A percentile compares a stretch with the other conserved stretches of the same genome.
Evolutionary conservation across 768 basidiomycete genomes (phyloP).

Genomic region (Rhizopogon sp.): DNA sequence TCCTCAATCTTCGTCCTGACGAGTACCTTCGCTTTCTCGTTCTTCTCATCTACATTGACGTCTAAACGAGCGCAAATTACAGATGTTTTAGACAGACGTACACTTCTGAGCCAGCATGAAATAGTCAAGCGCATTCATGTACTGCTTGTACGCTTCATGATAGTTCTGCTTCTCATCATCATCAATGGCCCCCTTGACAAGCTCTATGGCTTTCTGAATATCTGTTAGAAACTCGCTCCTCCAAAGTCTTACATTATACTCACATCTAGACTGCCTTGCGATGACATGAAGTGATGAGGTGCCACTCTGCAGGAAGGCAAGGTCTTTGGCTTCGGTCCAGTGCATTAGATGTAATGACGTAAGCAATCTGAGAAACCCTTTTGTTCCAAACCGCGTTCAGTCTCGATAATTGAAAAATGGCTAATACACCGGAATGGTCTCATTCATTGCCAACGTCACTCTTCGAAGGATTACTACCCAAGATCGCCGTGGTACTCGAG

Average conservation of each 20-base stretch:
- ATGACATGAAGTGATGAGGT: constrained; percentile 30
- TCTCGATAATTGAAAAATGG: not conserved
- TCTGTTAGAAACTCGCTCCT: constrained; percentile 11
- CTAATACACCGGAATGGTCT: not conserved
- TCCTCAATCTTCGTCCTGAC: constrained; percentile 88
- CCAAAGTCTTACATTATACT: constrained; percentile 8
- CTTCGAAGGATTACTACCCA: constrained; percentile 54
- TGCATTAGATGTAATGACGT: not conserved
- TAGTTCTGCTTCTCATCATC: constrained; percentile 93
- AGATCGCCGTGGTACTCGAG: constrained; percentile 57
- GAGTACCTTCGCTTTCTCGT: constrained; percentile 82
- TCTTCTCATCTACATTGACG: constrained; percentile 64
- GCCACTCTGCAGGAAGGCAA: not conserved
- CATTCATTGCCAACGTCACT: constrained; percentile 35
- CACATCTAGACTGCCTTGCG: constrained; percentile 44
- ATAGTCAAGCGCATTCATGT: constrained; percentile 94
- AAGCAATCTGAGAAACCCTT: not conserved
- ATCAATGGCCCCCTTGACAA: constrained; percentile 90
- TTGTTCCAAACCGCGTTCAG: not conserved
- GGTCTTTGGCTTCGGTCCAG: too few relatives aligned
- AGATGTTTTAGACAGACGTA: constrained; percentile 24
- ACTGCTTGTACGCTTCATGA: constrained; percentile 88
- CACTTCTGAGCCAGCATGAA: constrained; percentile 98
- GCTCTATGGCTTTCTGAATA: constrained; percentile 73
- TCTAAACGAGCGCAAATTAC: constrained; percentile 20